Conservation (phyloP, 768 basidiomycete genomes). For the Coprinopsis cinerea region DNA sequence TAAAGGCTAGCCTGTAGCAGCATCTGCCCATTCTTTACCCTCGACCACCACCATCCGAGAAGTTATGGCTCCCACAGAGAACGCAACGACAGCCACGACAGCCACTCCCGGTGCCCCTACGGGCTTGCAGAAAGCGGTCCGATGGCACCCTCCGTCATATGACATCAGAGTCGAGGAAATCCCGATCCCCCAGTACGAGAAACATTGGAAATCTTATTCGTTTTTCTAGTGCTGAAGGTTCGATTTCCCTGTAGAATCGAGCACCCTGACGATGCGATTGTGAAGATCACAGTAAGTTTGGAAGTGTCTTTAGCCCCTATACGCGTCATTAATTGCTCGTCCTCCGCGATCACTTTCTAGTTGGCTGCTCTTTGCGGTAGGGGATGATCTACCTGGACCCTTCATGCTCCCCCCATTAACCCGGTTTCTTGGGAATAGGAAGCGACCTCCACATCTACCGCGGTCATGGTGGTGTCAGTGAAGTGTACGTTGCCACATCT, state of each 20-base stretch:
- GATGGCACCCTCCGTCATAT: constrained; percentile 63
- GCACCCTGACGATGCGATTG: constrained; percentile 72
- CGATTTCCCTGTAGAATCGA: constrained; percentile 41
- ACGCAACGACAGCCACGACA: background rate
- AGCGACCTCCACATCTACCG: constrained; percentile 75
- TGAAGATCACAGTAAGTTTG: constrained; percentile 57
- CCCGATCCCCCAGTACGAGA: constrained; percentile 47
- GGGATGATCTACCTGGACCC: constrained; percentile 8
- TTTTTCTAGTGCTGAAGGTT: background rate
- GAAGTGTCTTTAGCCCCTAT: no score
- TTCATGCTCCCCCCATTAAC: background rate
- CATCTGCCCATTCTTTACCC: background rate
- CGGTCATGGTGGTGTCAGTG: constrained; percentile 47
- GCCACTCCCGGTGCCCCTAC: background rate
- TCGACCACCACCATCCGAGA: background rate
- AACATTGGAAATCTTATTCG: no score
- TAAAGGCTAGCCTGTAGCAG: background rate
- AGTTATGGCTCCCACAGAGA: background rate
- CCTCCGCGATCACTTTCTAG: constrained; percentile 30
- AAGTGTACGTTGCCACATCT: constrained; percentile 36
- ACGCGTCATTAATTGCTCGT: no score
- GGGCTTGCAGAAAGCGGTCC: constrained; percentile 37
- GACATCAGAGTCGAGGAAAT: constrained; percentile 66
- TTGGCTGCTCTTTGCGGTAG: constrained; percentile 60
- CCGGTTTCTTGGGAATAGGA: constrained; percentile 24